Base-by-base conservation (phyloP, 306 rosid species). In the Cucurbita argyrosperma region DNA sequence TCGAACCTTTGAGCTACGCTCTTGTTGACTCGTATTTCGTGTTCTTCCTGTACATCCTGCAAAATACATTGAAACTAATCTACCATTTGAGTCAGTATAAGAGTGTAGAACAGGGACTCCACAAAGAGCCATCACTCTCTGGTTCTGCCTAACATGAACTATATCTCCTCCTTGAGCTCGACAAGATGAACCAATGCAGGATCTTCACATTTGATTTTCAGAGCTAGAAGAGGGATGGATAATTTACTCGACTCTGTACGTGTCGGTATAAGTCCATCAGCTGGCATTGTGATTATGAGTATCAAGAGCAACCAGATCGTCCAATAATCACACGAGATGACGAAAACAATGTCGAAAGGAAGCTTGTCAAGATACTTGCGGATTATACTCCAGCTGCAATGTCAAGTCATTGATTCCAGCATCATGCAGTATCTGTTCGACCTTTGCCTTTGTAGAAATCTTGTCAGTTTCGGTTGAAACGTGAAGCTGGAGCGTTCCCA, bases 381-480 rank as follows among this genome's bases (percentile, higher is more conserved):
- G 39, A 43, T 86, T 82, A 78, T 78, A 78, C 79, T 94, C 99
- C 66, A 94, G 79, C 79, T 94, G 96, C 90, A 94, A 72, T 10
- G 97, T 94, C 81, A 94, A 79, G 83, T 94, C 99, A 80, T 87
- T 89, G 74, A 94, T 75, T 74, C 99, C 97, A 37, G 90, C 95
- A 65, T 87, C 69, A 43, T 82, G 78, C 35, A 94, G 83, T 54
- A 85, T 60, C 60, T 78, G 81, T n/a, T 89, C 87, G 19, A 85
- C 91, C 82, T 87, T 85, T 21, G 86, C 60, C 84, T 84, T 88
- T 1, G 81, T 49, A 9, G 85, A 80, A 51, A 78, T 79, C 85
- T 87, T 88, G 83, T 89, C 92, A 9, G 85, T 68, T 35, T 94
- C 97, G 4, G 83, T 75, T 47, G 92, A 83, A 64, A 91, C 75